These are phyloP conservation scores for Malus hybrid DNA, from an alignment of 331 rosid species.

Conservation along the genomic window DNA sequence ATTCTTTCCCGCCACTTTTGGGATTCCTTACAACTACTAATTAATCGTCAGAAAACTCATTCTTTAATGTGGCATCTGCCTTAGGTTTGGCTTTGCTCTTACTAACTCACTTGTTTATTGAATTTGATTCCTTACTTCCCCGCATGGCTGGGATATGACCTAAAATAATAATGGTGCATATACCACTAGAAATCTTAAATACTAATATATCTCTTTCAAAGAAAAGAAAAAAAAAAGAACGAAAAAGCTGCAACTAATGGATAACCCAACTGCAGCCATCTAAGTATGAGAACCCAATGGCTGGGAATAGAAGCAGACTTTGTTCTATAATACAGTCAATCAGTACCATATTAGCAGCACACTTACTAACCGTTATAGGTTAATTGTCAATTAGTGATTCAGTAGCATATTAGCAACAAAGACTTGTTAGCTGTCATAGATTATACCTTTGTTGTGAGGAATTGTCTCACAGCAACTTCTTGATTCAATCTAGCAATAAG, in stretches of 20 bases:
- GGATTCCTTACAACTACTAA: not conserved
- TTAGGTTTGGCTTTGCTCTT: not conserved
- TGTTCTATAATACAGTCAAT: not conserved
- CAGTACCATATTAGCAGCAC: not conserved
- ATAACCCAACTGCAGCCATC: not conserved
- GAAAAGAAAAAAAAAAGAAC: not conserved
- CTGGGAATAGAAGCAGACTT: not conserved
- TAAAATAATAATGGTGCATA: not conserved
- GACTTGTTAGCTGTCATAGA: not conserved
- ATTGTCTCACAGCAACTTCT: slow-evolving; percentile 75
- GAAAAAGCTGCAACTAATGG: not conserved
- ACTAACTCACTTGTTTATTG: not conserved
- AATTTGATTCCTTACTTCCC: not conserved
- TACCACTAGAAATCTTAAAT: not conserved
- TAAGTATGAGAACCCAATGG: not conserved
- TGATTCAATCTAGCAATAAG: slow-evolving; percentile 81
- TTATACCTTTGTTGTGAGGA: slow-evolving; percentile 72
- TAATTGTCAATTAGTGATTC: not conserved
- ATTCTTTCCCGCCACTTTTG: not conserved
- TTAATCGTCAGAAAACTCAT: not conserved
- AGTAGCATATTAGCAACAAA: not conserved
- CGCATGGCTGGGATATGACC: not conserved
- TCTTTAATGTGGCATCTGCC: not conserved
- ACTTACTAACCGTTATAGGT: not conserved
- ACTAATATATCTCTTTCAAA: not conserved